These are phyloP conservation scores for Cladochytrium replicatum DNA, from an alignment of 192 early-diverging fungal species.

Conservation along the genomic window DNA sequence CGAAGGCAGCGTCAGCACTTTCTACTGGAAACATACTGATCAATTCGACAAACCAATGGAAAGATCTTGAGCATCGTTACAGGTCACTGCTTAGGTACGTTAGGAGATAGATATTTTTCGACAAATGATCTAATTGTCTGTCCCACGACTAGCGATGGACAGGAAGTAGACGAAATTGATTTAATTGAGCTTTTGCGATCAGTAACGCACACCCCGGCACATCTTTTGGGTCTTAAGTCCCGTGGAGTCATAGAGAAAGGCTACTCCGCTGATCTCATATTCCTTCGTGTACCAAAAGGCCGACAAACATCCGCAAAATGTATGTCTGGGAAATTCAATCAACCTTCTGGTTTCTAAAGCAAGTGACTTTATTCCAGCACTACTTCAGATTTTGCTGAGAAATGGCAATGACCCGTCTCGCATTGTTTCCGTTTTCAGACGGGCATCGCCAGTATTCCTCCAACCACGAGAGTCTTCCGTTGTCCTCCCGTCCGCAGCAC, in stretches of 20 bases:
- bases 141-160: background rate
- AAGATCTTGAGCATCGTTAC: slow-evolving; percentile 1
- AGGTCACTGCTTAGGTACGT: background rate
- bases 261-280: slow-evolving; percentile 5
- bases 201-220: slow-evolving; percentile 4
- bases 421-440: no score
- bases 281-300: slow-evolving; percentile 8
- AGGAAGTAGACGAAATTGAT: background rate
- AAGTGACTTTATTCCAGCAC: slow-evolving; percentile 6
- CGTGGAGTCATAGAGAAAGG: background rate
- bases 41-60: slow-evolving; percentile 12
- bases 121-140: background rate
- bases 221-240: slow-evolving; percentile 5
- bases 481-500: no score
- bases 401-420: slow-evolving; percentile 11
- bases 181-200: slow-evolving; percentile 6
- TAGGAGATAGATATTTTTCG: background rate
- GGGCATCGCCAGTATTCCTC: no score
- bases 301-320: slow-evolving; percentile 3
- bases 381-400: slow-evolving; percentile 7
- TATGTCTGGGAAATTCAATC: slow-evolving; percentile 1
- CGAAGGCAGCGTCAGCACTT: no score
- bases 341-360: slow-evolving; percentile 1
- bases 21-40: slow-evolving; percentile 8
- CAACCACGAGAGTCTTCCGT: no score